A percentile compares a stretch with the other conserved stretches of the same genome.
Conservation (phyloP, 805 yeast genomes). For the Ogataea salicorniae region DNA sequence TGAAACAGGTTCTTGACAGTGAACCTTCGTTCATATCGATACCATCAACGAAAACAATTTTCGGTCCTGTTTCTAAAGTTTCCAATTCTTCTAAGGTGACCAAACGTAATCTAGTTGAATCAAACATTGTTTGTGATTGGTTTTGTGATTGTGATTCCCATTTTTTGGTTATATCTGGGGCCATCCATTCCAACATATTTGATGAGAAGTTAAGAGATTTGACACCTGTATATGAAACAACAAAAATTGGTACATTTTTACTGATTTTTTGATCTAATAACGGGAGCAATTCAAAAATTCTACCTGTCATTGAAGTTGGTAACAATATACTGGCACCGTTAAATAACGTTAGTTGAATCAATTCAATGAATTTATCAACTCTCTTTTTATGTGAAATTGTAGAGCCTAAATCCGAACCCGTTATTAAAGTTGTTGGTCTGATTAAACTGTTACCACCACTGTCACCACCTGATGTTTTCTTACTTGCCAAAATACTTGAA, state of each 20-base stretch:
- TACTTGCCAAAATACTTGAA: slow-evolving; percentile 34
- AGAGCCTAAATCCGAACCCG: slow-evolving; percentile 67
- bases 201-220: slow-evolving; percentile 76
- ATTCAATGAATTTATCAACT: slow-evolving; percentile 55
- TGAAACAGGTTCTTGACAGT: slow-evolving; percentile 46
- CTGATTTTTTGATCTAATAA: slow-evolving; percentile 19
- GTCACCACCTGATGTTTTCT: no score
- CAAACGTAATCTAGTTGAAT: slow-evolving; percentile 49
- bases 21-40: slow-evolving; percentile 61
- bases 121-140: slow-evolving; percentile 72
- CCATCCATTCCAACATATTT: slow-evolving; percentile 94
- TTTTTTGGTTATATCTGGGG: slow-evolving; percentile 73
- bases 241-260: slow-evolving; percentile 55
- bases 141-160: slow-evolving; percentile 73
- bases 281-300: slow-evolving; percentile 73
- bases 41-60: slow-evolving; percentile 76
- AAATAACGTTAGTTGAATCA: slow-evolving; percentile 60
- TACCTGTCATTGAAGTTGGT: slow-evolving; percentile 76
- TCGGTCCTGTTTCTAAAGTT: slow-evolving; percentile 54
- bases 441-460: background rate
- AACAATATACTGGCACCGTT: slow-evolving; percentile 77
- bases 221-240: slow-evolving; percentile 75
- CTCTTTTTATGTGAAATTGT: slow-evolving; percentile 55
- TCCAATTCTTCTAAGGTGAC: slow-evolving; percentile 51
- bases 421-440: slow-evolving; percentile 79